These are phyloP conservation scores for Solanum microdontum DNA, from an alignment of 257 asterid genomes.

Conservation along the genomic window DNA sequence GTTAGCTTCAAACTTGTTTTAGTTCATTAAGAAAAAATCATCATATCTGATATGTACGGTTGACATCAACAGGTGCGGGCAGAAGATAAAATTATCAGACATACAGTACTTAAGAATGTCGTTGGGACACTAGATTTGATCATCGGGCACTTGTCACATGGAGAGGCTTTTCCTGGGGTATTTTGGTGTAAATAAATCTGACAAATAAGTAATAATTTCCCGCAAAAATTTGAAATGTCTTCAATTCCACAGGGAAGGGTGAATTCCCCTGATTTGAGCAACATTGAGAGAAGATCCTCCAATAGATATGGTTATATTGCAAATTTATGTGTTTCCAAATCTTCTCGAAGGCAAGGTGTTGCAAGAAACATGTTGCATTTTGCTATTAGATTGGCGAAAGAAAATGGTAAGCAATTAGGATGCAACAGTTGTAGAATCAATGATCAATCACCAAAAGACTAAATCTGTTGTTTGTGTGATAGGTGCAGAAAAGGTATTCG, in stretches of 20 bases:
- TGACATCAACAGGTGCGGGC: slow-evolving; percentile 31
- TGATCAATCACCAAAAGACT: neutral
- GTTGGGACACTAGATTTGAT: slow-evolving; percentile 66
- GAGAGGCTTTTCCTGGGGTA: slow-evolving; percentile 55
- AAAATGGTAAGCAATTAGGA: slow-evolving; percentile 26
- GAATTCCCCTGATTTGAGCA: slow-evolving; percentile 27
- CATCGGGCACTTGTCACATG: slow-evolving; percentile 30
- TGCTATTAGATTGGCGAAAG: slow-evolving; percentile 30
- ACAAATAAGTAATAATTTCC: neutral
- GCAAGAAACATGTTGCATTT: slow-evolving; percentile 43
- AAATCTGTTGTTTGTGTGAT: neutral
- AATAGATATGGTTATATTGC: slow-evolving; percentile 43
- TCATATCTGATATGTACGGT: neutral
- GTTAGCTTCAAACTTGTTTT: neutral
- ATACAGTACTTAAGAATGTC: slow-evolving; percentile 25
- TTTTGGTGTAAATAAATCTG: neutral
- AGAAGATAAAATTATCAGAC: slow-evolving; percentile 21
- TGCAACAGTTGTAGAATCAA: neutral
- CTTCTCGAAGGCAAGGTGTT: slow-evolving; percentile 59
- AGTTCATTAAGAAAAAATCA: neutral
- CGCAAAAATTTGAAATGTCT: neutral
- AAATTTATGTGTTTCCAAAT: slow-evolving; percentile 63
- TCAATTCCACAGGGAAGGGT: slow-evolving; percentile 29
- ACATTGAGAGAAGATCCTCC: slow-evolving; percentile 11
- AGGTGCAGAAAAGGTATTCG: slow-evolving; percentile 57